Base-by-base conservation (phyloP, 148 eudicot species). In the Linanthus parryae region DNA sequence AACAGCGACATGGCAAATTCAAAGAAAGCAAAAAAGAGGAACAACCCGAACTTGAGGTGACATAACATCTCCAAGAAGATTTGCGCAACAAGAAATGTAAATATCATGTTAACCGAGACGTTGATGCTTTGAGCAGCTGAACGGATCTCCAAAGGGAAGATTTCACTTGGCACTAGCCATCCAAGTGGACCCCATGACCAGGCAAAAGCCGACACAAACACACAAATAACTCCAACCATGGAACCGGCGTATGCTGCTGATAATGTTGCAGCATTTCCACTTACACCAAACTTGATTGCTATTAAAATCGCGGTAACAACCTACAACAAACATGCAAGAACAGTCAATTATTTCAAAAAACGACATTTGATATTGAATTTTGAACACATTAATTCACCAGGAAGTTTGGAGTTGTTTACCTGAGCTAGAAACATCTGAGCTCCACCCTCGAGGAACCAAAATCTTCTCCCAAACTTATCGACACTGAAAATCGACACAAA, bases 141-240 rank as follows among this genome's bases (percentile, higher is more conserved):
- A 7, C 66, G 56, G 12, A 59, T 34, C 24, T 66, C 71, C 14
- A 66, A 50, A 3, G 71, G 65, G 41, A 58, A 52, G 7, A 67
- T 60, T 9, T 67, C 72, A 31, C 72, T 53, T 0, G 71, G 71
- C 7, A 66, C 65, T 15, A 66, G 25, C 71, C 71, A 66, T 2
- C 71, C 71, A 6, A 67, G 51, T 2, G 72, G 72, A 1, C 72
- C 72, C 72, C 72, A 67, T 13, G 72, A 67, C 57, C 65, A 60
- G 1, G 66, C 72, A 30, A 60, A 67, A 0, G 35, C 66, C 0
- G 33, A 48, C 7, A 67, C 62, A 12, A 47, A 67, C 3, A 61
- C 2, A 35, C 72, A 67, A 6, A 67, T 67, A 0, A 52, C 11
- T 0, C 40, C 2, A 35, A 67, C 72, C 37, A 67, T 31, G 3